Percentiles rank a stretch among this genome's conserved stretches.
Evolutionary conservation across 2,329 filamentous ascomycete species (phyloP).

Genomic region (Cladosporium austrohemisphaericum): DNA sequence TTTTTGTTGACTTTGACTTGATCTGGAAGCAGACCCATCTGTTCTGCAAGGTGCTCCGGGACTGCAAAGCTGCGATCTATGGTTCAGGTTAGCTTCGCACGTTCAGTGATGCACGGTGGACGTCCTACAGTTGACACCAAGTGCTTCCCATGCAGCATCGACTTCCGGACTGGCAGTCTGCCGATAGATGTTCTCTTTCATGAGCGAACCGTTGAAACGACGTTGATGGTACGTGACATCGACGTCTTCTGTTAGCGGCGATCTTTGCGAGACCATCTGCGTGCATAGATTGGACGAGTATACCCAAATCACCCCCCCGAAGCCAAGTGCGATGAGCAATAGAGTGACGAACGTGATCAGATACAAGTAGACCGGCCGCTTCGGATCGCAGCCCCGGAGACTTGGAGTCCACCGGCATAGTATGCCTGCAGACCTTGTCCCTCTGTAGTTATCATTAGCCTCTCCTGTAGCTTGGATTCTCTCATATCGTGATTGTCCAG

Average conservation of each 20-base stretch:
- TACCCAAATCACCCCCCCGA: too few species aligned
- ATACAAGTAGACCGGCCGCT: too few species aligned
- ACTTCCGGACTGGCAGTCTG: constrained; percentile 49
- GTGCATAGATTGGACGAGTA: too few species aligned
- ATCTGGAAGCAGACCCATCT: constrained; percentile 52
- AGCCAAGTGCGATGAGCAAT: too few species aligned
- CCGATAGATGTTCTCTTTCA: constrained; percentile 54
- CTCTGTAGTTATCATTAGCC: too few species aligned
- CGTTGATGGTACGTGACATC: constrained; percentile 40
- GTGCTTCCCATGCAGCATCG: constrained; percentile 54
- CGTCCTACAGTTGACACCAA: constrained; percentile 51
- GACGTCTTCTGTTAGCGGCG: constrained; percentile 38
- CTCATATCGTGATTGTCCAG: too few species aligned
- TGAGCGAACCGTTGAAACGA: constrained; percentile 55
- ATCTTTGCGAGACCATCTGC: constrained; percentile 19
- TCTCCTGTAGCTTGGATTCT: too few species aligned
- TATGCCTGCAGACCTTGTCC: too few species aligned
- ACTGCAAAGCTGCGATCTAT: constrained; percentile 49
- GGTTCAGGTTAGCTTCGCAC: constrained; percentile 6
- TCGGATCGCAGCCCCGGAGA: too few species aligned
- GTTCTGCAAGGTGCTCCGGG: constrained; percentile 48
- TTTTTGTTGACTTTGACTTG: constrained; percentile 55
- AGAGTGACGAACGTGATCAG: too few species aligned
- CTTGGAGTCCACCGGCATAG: too few species aligned
- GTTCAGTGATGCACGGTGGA: not conserved